Evolutionary conservation across 2,329 filamentous ascomycete species (phyloP).

Genomic region (Malbranchea zuffiana): DNA sequence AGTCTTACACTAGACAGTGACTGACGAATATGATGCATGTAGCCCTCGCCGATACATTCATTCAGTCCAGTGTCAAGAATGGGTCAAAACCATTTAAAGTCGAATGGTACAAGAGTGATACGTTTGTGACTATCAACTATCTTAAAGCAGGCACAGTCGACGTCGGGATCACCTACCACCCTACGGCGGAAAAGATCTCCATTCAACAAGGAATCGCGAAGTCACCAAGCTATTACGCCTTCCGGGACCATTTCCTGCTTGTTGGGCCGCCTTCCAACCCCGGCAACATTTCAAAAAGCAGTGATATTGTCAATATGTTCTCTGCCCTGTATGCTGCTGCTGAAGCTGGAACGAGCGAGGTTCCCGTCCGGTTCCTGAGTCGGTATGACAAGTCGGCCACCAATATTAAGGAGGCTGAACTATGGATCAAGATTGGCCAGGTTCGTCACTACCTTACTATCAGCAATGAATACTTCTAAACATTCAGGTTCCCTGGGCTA

Average conservation of each 20-base stretch:
- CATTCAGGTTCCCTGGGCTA: slow-evolving; percentile 35
- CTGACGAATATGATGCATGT: neutral
- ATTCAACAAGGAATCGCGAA: slow-evolving; percentile 31
- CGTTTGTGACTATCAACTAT: slow-evolving; percentile 37
- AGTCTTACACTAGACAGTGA: neutral
- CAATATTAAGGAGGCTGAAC: slow-evolving; percentile 39
- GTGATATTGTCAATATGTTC: slow-evolving; percentile 28
- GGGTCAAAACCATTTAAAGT: slow-evolving; percentile 30
- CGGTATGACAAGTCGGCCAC: slow-evolving; percentile 42
- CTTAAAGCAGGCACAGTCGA: slow-evolving; percentile 32
- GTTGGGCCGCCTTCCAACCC: slow-evolving; percentile 30
- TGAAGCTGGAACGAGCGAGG: slow-evolving; percentile 22
- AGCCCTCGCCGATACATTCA: slow-evolving; percentile 31
- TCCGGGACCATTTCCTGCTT: slow-evolving; percentile 40
- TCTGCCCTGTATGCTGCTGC: slow-evolving; percentile 27
- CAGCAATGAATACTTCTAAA: neutral
- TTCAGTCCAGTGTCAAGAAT: slow-evolving; percentile 21
- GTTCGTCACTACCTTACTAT: slow-evolving; percentile 10
- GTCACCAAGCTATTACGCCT: slow-evolving; percentile 32
- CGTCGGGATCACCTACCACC: slow-evolving; percentile 39
- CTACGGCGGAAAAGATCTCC: slow-evolving; percentile 35
- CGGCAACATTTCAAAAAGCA: slow-evolving; percentile 23
- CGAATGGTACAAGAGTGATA: slow-evolving; percentile 39
- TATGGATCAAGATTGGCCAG: slow-evolving; percentile 40
- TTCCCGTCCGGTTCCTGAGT: slow-evolving; percentile 34